Base-by-base conservation (phyloP, 768 basidiomycete species). In the Amanita rimosa region DNA sequence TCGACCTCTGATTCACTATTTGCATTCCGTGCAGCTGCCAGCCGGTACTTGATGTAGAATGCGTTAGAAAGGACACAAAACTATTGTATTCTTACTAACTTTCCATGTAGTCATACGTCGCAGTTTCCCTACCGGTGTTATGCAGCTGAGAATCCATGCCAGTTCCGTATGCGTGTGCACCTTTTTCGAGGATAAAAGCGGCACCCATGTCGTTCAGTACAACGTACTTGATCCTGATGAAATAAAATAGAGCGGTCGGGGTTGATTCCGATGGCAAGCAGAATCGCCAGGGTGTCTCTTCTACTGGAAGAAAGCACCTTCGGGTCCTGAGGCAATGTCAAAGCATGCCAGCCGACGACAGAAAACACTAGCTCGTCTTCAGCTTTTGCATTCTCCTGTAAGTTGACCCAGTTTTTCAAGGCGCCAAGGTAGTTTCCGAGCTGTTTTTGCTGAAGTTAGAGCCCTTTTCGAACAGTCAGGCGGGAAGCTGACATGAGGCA, bases 31-130 rank as follows among this genome's bases (percentile, higher is more conserved):
- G 81, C 76, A 8, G 77, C 73, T 9, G 83, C 86, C 3, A 94
- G 67, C 51, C 86, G 80, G 8, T 85, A 77, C 90, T 93, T 57
- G 10, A 44, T 29, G 29, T 33, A 34, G n/a, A 14, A 33, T 45
- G 6, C 31, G 52, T 46, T 51, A 47, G n/a, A 48, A 48, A 33
- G 26, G 50, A 39, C 22, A 26, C 39, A 14, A 8, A 3, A 22
- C 16, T 52, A 49, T 21, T 8, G 5, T 16, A 27, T 10, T 24
- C 19, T 17, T 45, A 13, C 52, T 68, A 51, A 87, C 91, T 78
- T 97, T 98, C 92, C 94, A 97, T 0, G 90, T 92, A 3, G 93
- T 97, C 95, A 97, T 96, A 37, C 93, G 66, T 35, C 81, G 78
- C 8, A 97, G 66, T 55, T 80, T 81, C 8, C 91, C 90, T 17